Evolutionary conservation across 1,284 basidiomycete genomes (phyloP), one percentile per base, ranked within the genome.

Genomic region (Ustilago curta): DNA sequence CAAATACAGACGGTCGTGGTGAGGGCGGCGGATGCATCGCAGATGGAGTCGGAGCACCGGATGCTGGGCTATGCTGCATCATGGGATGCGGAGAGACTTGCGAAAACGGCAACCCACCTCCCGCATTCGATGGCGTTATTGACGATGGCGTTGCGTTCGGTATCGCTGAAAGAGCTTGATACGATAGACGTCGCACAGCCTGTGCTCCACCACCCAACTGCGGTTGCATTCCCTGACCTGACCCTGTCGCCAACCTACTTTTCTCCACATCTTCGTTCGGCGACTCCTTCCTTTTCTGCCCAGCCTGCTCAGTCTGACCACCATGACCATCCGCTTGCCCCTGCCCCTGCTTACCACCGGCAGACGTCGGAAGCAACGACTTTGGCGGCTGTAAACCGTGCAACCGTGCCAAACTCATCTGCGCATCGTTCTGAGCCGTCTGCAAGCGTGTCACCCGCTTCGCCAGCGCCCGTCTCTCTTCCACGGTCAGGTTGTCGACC

Each of bases 381-480:
- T 57, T 69, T 2, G 66, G 50, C 16, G 62, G 62, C 44, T 71
- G 64, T 50, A 76, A 27, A 2, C 69, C 69, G 29, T 76, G 69
- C 60, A 76, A 49, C 19, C 65, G 61, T 19, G 73, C 73, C 51
- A 71, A 35, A 6, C 52, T 27, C 29, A 65, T 3, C 47, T 69
- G 73, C 4, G 73, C 69, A 37, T 76, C 69, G 31, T 63, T 71
- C 25, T 76, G 73, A 8, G 73, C 73, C 7, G 40, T 65, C 48
- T 76, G 73, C 19, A 76, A 32, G 9, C 65, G 47, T 0, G 29
- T 53, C 2, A 76, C 64, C 12, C 69, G 54, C 29, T 64, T 76
- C 4, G 57, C 49, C 7, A 76, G 50, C 29, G 69, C 60, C 2
- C 31, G 50, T 25, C 29, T 42, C 45, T 76, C 64, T 2, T 58